Percentiles rank a stretch among this genome's conserved stretches.
Evolutionary conservation across 2,329 filamentous ascomycete genomes (phyloP).

Genomic region (Madurella mycetomatis): DNA sequence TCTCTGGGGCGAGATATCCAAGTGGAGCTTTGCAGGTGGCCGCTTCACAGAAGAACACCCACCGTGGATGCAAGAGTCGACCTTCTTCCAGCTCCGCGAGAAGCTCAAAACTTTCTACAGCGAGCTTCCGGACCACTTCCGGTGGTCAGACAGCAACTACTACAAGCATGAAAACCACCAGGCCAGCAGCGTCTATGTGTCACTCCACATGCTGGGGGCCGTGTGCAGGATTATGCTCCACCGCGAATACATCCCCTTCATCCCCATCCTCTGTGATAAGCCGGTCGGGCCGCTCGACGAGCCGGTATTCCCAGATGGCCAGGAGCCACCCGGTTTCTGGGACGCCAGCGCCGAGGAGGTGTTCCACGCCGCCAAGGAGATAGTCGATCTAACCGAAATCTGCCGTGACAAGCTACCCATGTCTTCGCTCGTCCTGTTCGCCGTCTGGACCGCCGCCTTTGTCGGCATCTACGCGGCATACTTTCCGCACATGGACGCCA

Average conservation of each 20-base stretch:
- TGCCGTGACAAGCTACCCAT: conserved; percentile 60
- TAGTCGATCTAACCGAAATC: conserved; percentile 60
- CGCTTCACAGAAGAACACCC: conserved; percentile 47
- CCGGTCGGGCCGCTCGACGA: conserved; percentile 56
- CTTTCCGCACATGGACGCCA: conserved; percentile 64
- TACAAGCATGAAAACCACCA: conserved; percentile 61
- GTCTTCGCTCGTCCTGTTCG: conserved; percentile 63
- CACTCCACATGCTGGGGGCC: conserved; percentile 62
- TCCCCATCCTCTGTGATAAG: conserved; percentile 50
- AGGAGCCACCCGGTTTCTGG: conserved; percentile 56
- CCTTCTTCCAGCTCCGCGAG: conserved; percentile 49
- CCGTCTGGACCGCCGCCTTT: conserved; percentile 63
- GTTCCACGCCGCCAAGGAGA: conserved; percentile 58
- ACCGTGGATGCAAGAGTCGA: conserved; percentile 56
- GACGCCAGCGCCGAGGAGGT: conserved; percentile 56
- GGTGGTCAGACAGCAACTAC: conserved; percentile 57
- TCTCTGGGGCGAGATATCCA: conserved; percentile 55
- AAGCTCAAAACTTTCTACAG: conserved; percentile 51
- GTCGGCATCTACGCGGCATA: conserved; percentile 61
- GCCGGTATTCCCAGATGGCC: conserved; percentile 47
- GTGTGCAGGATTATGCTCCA: conserved; percentile 65
- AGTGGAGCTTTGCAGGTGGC: conserved; percentile 50
- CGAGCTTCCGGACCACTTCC: conserved; percentile 52
- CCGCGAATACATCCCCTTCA: conserved; percentile 63
- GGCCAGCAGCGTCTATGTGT: conserved; percentile 59